Evolutionary conservation across 192 early-diverging fungal genomes (phyloP).

Genomic region (Thamnidium elegans): DNA sequence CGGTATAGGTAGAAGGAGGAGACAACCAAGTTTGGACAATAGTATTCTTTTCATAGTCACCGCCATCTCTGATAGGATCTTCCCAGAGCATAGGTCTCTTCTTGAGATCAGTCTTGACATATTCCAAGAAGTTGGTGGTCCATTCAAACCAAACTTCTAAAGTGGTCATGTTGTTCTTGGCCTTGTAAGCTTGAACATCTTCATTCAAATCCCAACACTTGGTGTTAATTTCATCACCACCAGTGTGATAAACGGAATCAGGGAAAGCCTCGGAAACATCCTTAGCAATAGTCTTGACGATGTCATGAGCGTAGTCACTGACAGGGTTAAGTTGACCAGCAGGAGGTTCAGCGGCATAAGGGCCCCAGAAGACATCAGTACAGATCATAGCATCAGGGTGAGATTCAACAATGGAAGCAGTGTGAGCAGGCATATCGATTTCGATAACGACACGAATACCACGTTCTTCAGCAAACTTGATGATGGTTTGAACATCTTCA

Average conservation of each 20-base stretch:
- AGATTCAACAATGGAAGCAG: slow-evolving; percentile 39
- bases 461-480: slow-evolving; percentile 65
- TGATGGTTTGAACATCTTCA: slow-evolving; percentile 59
- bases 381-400: slow-evolving; percentile 62
- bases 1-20: slow-evolving; percentile 53
- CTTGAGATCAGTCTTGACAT: slow-evolving; percentile 11
- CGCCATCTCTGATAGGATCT: slow-evolving; percentile 57
- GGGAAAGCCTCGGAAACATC: slow-evolving; percentile 63
- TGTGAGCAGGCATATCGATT: slow-evolving; percentile 82
- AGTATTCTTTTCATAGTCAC: slow-evolving; percentile 46
- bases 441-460: slow-evolving; percentile 87
- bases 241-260: slow-evolving; percentile 73
- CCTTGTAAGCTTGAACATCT: slow-evolving; percentile 30
- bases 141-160: slow-evolving; percentile 26
- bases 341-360: slow-evolving; percentile 72
- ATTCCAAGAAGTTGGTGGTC: slow-evolving; percentile 13
- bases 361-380: slow-evolving; percentile 55
- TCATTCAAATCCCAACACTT: slow-evolving; percentile 55
- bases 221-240: slow-evolving; percentile 70
- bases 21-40: slow-evolving; percentile 67
- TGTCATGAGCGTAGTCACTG: slow-evolving; percentile 52
- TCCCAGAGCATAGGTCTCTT: slow-evolving; percentile 75
- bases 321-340: slow-evolving; percentile 79
- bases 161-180: slow-evolving; percentile 14
- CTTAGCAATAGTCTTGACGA: slow-evolving; percentile 56